These are phyloP conservation scores for Eucalyptus pauciflora DNA, from an alignment of 345 rosid genomes.

Conservation along the genomic window DNA sequence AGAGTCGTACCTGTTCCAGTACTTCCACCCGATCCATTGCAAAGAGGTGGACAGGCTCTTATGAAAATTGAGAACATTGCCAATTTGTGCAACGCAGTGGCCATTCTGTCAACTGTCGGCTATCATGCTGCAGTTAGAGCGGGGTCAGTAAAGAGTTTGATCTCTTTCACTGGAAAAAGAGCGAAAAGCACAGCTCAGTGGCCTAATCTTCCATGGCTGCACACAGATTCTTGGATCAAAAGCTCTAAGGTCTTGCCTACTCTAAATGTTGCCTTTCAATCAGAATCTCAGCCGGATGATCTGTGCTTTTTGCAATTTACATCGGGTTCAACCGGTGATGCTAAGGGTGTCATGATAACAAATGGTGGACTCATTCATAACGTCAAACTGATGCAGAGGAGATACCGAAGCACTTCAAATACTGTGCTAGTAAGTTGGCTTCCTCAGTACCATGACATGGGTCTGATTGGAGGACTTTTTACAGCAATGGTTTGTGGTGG, in stretches of 20 bases:
- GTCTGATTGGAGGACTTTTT: conserved; percentile 63
- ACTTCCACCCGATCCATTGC: conserved; percentile 60
- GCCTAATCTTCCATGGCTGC: conserved; percentile 61
- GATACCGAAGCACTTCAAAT: conserved; percentile 47
- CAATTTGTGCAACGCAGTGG: conserved; percentile 39
- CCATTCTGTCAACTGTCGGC: conserved; percentile 37
- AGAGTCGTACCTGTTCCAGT: conserved; percentile 58
- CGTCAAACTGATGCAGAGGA: conserved; percentile 44
- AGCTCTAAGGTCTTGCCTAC: conserved; percentile 9
- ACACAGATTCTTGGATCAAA: conserved; percentile 59
- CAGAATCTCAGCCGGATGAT: conserved; percentile 30
- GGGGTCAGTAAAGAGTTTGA: conserved; percentile 38
- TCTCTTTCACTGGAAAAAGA: conserved; percentile 24
- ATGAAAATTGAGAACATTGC: conserved; percentile 55
- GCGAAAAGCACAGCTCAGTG: conserved; percentile 21
- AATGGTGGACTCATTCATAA: conserved; percentile 58
- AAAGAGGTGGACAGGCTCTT: conserved; percentile 66
- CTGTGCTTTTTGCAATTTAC: conserved; percentile 61
- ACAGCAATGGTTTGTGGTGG: conserved; percentile 62
- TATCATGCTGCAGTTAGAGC: conserved; percentile 55
- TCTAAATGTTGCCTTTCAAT: neutral
- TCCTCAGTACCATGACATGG: conserved; percentile 78
- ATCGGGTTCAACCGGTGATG: conserved; percentile 70
- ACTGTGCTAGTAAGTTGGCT: conserved; percentile 62
- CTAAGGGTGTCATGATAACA: conserved; percentile 65